Percentiles rank a stretch among this genome's conserved stretches.
phyloP scores from a whole-genome alignment of 2,329 filamentous ascomycete species.

The Fonsecaea multimorphosa region DNA sequence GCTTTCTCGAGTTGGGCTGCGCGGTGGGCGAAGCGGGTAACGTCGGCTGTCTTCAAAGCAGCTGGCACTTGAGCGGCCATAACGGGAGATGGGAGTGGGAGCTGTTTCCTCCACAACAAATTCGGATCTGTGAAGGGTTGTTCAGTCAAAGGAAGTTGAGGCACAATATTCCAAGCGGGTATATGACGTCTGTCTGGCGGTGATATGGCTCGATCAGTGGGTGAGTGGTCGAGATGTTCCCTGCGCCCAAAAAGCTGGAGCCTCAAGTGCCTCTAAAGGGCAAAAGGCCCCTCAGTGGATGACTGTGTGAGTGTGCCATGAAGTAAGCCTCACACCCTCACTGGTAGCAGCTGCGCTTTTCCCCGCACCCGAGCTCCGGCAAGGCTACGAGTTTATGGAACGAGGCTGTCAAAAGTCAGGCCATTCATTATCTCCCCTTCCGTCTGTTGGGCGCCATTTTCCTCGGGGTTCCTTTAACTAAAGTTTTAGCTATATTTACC shows the following conservation, averaged over 20 bases:
- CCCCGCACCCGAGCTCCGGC: background rate
- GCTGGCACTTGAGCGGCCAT: conserved; percentile 78
- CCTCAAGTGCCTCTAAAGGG: background rate
- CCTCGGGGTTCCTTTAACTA: too few relatives aligned
- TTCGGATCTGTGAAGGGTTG: background rate
- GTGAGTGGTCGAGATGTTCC: background rate
- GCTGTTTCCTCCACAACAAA: background rate
- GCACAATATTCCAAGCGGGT: background rate
- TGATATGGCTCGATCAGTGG: background rate
- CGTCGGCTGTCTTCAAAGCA: conserved; percentile 77
- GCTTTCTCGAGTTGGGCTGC: conserved; percentile 81
- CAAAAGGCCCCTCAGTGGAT: background rate
- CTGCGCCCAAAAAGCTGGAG: background rate
- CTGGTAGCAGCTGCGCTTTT: background rate
- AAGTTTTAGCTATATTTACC: too few relatives aligned
- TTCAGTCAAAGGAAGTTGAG: background rate
- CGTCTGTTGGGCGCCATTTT: too few relatives aligned
- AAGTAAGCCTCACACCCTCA: background rate
- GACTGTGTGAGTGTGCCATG: too few relatives aligned
- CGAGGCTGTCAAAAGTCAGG: background rate
- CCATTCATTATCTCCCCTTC: too few relatives aligned
- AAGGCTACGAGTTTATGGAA: background rate
- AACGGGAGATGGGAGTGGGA: background rate
- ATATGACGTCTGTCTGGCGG: conserved; percentile 1
- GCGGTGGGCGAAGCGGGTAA: conserved; percentile 81